These are phyloP conservation scores for Angomonas deanei DNA, from an alignment of 208 protist species.

Conservation along the genomic window DNA sequence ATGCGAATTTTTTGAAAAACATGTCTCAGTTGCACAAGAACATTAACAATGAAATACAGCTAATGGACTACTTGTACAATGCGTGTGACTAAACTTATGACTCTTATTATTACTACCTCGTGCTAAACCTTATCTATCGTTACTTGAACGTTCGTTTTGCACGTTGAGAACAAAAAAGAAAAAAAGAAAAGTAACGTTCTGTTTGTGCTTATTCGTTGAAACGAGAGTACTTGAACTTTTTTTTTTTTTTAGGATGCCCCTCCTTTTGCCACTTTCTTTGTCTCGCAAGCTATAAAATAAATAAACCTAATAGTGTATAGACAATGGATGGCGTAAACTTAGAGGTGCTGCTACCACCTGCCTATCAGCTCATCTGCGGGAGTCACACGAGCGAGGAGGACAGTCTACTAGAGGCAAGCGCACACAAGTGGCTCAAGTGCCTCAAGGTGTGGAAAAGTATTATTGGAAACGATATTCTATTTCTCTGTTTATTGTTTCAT, in stretches of 20 bases:
- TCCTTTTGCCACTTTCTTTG: too few relatives aligned
- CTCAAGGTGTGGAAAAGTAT: background rate
- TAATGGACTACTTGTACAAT: constrained; percentile 81
- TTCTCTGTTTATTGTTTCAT: background rate
- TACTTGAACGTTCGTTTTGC: too few relatives aligned
- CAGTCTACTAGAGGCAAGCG: too few relatives aligned
- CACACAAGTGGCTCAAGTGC: background rate
- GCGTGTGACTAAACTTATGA: constrained; percentile 43
- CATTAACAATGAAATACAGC: constrained; percentile 24
- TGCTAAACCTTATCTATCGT: background rate
- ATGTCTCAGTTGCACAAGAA: constrained; percentile 44
- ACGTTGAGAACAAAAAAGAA: too few relatives aligned
- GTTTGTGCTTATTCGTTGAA: background rate
- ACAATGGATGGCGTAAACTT: too few relatives aligned
- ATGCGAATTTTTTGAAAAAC: constrained; percentile 29
- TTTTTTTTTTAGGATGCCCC: too few relatives aligned
- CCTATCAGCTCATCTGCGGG: too few relatives aligned
- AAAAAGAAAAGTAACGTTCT: too few relatives aligned
- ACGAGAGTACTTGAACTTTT: background rate
- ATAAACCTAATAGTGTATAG: too few relatives aligned
- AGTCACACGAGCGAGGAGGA: too few relatives aligned
- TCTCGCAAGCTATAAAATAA: too few relatives aligned
- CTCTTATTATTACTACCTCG: background rate
- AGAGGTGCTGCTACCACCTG: too few relatives aligned
- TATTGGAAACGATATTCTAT: background rate